Evolutionary conservation across 768 basidiomycete genomes (phyloP).

Genomic region (Boletellus ananas): DNA sequence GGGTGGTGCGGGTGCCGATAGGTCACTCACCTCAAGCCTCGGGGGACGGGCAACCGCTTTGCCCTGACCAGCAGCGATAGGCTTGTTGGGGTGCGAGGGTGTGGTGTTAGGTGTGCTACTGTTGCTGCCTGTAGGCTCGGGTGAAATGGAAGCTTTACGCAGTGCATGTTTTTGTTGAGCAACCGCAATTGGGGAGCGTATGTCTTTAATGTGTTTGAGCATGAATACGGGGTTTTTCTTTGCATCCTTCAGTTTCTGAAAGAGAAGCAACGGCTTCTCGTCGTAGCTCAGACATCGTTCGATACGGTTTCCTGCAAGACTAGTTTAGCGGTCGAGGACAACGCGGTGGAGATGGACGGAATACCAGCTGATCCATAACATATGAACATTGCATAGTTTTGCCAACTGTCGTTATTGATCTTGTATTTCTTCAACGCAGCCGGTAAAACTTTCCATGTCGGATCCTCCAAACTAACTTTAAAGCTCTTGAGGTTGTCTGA

Average conservation of each 20-base stretch:
- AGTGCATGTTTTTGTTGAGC: conserved; percentile 95
- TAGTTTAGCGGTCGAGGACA: not conserved
- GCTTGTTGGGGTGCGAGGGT: conserved; percentile 21
- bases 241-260: conserved; percentile 95
- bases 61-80: conserved; percentile 27
- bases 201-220: conserved; percentile 92
- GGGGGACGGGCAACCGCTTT: conserved; percentile 54
- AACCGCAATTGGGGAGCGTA: conserved; percentile 94
- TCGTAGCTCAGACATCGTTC: conserved; percentile 97
- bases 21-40: conserved; percentile 64
- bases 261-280: conserved; percentile 94
- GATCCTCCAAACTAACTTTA: conserved; percentile 96
- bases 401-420: conserved; percentile 98
- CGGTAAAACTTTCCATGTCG: conserved; percentile 97
- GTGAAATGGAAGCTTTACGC: conserved; percentile 61
- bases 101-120: conserved; percentile 17
- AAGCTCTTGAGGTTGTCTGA: conserved; percentile 84
- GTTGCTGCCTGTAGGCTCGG: conserved; percentile 22
- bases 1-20: conserved; percentile 47
- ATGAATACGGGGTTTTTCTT: conserved; percentile 99
- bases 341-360: not conserved
- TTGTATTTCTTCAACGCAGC: conserved; percentile 98
- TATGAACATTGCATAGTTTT: conserved; percentile 99
- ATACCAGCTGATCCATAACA: conserved; percentile 91
- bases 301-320: conserved; percentile 57